A percentile compares a stretch with the other conserved stretches of the same genome.
phyloP scores from a whole-genome alignment of 345 rosid species.

The Atalantia buxifolia region DNA sequence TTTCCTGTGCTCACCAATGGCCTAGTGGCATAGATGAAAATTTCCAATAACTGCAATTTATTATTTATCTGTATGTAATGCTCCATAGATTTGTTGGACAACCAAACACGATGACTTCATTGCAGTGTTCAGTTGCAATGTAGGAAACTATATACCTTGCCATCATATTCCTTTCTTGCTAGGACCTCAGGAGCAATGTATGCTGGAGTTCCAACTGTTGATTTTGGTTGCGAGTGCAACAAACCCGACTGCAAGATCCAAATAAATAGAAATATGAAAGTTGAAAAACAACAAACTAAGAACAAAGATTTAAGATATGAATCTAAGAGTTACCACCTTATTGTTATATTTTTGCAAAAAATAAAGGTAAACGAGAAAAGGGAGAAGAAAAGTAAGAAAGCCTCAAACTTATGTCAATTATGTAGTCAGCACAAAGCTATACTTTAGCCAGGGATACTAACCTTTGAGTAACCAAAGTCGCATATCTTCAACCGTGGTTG shows the following conservation, averaged over 20 bases:
- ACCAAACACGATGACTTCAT: neutral
- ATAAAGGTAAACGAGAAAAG: neutral
- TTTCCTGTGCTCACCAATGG: neutral
- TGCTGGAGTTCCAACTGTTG: slow-evolving; percentile 78
- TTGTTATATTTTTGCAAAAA: neutral
- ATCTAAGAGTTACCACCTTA: neutral
- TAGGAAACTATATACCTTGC: slow-evolving; percentile 44
- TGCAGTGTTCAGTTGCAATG: neutral
- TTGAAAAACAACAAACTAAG: neutral
- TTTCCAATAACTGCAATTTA: neutral
- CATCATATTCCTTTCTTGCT: slow-evolving; percentile 63
- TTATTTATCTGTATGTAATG: neutral
- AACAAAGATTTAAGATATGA: neutral
- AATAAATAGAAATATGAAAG: neutral
- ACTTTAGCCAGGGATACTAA: slow-evolving; percentile 5
- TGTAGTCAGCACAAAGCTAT: neutral
- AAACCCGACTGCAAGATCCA: slow-evolving; percentile 48
- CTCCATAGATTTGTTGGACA: neutral
- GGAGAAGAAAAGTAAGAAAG: neutral
- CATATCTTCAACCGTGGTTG: slow-evolving; percentile 59
- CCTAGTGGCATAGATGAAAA: neutral
- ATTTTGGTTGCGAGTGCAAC: slow-evolving; percentile 68
- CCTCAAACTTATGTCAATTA: neutral
- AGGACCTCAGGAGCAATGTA: slow-evolving; percentile 77
- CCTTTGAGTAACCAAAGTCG: slow-evolving; percentile 67